Base-by-base conservation (phyloP, 306 rosid species). In the Bauhinia variegata region DNA sequence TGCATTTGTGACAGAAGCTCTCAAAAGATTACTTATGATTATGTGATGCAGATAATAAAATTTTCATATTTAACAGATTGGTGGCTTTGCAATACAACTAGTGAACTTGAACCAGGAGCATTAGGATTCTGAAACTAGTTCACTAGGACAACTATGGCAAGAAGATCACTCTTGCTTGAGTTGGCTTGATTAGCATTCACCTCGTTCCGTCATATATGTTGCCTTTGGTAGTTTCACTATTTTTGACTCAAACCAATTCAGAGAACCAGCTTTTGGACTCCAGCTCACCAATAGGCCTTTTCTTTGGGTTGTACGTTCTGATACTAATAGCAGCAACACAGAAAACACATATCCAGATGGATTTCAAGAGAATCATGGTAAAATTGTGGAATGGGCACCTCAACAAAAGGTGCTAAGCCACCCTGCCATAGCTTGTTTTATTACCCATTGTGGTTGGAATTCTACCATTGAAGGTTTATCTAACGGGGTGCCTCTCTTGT, bases 361-460 rank as follows among this genome's bases (percentile, higher is more conserved):
- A 51, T 56, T 82, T n/a, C 14, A 1, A 1, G 83, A 70, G 13
- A 41, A 13, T 36, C 15, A 32, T 16, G 89, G 80, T 3, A 55
- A 60, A 33, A 47, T 85, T 0, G 63, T 82, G 11, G 19, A 46
- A 11, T 81, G 84, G 89, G 75, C 80, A 0, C 85, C 89, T 12
- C 28, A 87, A 46, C 67, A 53, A 14, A 77, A 72, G 51, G 84
- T 64, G 1, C 49, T 83, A 23, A 43, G 19, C 0, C 88, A 82
- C 64, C 78, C 79, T 48, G 51, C 82, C 16, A 32, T 79, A 7
- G 84, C 83, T 44, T 77, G 82, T 30, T 81, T 87, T 19, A 7
- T 84, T 12, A 81, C 71, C 62, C 85, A 84, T 36, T 87, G 84
- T 18, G 78, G 82, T 23, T 73, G 76, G 76, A 78, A 62, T 46